Conservation (phyloP, 345 rosid species). For the Eucalyptus sp. region DNA sequence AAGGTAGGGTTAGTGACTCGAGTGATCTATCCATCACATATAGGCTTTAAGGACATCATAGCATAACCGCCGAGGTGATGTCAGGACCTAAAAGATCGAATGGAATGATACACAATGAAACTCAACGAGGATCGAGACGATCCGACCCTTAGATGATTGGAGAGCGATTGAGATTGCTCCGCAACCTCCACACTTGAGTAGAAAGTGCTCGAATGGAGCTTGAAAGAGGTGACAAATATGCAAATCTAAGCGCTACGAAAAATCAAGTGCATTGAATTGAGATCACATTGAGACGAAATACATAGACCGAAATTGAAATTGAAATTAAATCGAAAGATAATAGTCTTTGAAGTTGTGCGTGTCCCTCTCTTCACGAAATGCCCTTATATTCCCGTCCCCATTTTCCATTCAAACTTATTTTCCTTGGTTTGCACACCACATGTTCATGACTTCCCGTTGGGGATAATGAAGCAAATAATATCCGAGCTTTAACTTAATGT, state of each 20-base stretch:
- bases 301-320: rapidly evolving
- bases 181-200: rapidly evolving
- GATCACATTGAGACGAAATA: background rate
- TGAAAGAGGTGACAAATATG: background rate
- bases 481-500: rapidly evolving
- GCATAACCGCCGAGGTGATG: too few relatives aligned
- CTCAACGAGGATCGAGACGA: background rate
- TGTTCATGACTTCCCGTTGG: background rate
- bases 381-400: background rate
- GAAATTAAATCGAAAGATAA: background rate
- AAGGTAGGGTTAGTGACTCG: too few relatives aligned
- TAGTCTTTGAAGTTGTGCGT: rapidly evolving
- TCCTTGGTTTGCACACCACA: background rate
- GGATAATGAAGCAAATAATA: background rate
- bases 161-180: background rate
- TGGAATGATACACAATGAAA: background rate
- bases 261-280: background rate
- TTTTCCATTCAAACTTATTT: background rate
- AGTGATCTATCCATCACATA: too few relatives aligned
- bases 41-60: too few relatives aligned
- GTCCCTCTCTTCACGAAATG: background rate
- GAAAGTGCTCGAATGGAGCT: background rate
- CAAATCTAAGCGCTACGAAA: rapidly evolving
- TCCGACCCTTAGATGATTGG: background rate
- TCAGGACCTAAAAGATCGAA: too few relatives aligned